These are phyloP conservation scores for Metschnikowia corniflorae DNA, from an alignment of 805 yeast genomes.

Conservation along the genomic window DNA sequence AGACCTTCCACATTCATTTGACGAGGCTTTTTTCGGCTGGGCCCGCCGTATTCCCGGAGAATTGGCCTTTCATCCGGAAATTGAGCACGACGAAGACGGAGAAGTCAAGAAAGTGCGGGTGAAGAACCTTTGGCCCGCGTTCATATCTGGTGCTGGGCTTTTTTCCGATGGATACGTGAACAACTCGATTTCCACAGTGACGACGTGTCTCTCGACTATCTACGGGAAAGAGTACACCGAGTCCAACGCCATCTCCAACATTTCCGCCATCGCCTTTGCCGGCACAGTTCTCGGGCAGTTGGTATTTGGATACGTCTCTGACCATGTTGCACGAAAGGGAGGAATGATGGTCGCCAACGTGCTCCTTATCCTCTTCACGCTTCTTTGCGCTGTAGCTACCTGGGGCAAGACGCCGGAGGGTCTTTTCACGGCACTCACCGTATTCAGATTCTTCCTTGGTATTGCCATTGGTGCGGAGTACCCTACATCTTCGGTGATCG, in stretches of 20 bases:
- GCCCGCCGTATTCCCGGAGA: constrained; percentile 14
- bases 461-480: constrained; percentile 93
- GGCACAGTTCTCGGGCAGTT: constrained; percentile 91
- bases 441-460: constrained; percentile 84
- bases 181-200: constrained; percentile 75
- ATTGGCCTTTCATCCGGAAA: constrained; percentile 5
- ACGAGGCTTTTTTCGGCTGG: constrained; percentile 15
- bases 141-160: constrained; percentile 79
- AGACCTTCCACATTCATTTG: constrained; percentile 18
- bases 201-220: constrained; percentile 61
- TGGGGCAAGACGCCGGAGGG: constrained; percentile 83
- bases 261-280: constrained; percentile 83
- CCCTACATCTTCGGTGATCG: constrained; percentile 90
- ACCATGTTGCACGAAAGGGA: constrained; percentile 71
- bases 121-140: constrained; percentile 30
- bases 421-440: constrained; percentile 77
- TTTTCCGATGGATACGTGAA: constrained; percentile 93
- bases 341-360: constrained; percentile 81
- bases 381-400: constrained; percentile 56
- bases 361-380: constrained; percentile 72
- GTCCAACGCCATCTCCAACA: constrained; percentile 72
- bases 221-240: constrained; percentile 61
- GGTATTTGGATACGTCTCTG: constrained; percentile 75
- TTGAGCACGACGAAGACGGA: constrained; percentile 14
- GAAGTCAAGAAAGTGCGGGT: constrained; percentile 17